Evolutionary conservation across 75 land plant genomes (phyloP).

Genomic region (Sequoiadendron giganteum): DNA sequence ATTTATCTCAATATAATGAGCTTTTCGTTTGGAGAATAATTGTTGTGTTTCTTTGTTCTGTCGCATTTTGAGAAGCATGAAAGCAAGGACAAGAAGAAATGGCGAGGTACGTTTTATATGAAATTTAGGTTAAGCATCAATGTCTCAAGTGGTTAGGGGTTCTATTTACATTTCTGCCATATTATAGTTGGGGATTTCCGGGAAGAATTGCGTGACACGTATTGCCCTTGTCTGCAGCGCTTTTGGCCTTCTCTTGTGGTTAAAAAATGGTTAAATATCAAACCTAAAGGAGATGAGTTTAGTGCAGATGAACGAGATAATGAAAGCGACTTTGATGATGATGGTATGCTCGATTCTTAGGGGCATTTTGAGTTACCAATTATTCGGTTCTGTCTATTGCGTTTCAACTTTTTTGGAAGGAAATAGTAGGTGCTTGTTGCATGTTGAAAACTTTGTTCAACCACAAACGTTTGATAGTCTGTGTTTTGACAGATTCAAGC

Average conservation of each 20-base stretch:
- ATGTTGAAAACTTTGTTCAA: neutral
- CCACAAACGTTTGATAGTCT: neutral
- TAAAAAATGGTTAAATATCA: conserved; percentile 82
- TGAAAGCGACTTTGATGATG: conserved; percentile 66
- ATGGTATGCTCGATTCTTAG: conserved; percentile 23
- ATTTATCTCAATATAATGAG: neutral
- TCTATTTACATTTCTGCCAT: neutral
- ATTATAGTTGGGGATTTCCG: neutral
- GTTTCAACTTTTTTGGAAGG: neutral
- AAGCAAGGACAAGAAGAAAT: neutral
- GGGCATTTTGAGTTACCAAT: neutral
- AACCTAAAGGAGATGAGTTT: conserved; percentile 71
- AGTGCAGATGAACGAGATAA: conserved; percentile 72
- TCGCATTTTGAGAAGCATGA: neutral
- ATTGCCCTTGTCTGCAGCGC: conserved; percentile 27
- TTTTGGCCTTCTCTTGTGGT: conserved; percentile 84
- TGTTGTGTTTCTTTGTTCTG: neutral
- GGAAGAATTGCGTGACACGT: neutral
- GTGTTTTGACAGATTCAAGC: neutral
- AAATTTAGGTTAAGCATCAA: neutral
- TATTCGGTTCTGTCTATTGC: neutral
- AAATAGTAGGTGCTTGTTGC: neutral
- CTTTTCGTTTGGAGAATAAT: neutral
- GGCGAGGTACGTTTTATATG: neutral
- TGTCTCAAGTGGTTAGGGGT: neutral